Base-by-base conservation (phyloP, 768 basidiomycete species). In the Pholiota microspora region DNA sequence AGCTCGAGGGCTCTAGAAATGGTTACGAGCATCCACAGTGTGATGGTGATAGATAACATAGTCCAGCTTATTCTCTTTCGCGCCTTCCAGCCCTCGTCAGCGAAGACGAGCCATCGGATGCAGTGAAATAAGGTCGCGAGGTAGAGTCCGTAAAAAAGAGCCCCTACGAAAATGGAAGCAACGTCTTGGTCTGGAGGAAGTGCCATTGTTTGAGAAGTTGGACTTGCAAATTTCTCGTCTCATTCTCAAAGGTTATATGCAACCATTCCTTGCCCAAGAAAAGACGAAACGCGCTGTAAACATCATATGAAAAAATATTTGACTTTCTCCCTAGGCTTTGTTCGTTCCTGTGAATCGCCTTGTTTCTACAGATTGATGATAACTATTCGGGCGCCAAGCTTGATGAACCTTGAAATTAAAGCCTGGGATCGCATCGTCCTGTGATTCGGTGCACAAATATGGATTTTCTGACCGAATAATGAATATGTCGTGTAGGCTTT, bases 51-150 rank as follows among this genome's bases (percentile, higher is more conserved):
- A 9, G 27, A 10, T 7, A 57, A 40, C 40, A 53, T 49, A 8
- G 46, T 49, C 56, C 56, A 54, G 29, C 18, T 40, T 9, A 57
- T 57, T 27, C 28, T 15, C 16, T 53, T 49, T 15, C 34, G 40
- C 2, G 45, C 29, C 31, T 49, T 54, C 56, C 56, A 57, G 2
- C 56, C 56, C n/a, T 57, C 51, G 31, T 57, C 51, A 7, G 48
- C 49, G 29, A 57, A 57, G 7, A 57, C 15, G 27, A 57, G 52
- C 56, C 56, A 57, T 7, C 56, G 56, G 18, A 57, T 21, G 38
- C 51, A 53, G 24, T 57, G 40, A 12, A 45, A 32, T 5, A 57
- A 18, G 0, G 56, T 57, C 7, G 47, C 13, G 27, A 53, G 48
- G 48, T 57, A 57, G 2, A 57, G 16, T 1, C 56, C 56, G 16